phyloP scores from a whole-genome alignment of 495 filamentous ascomycete genomes.

The Achaetomiella virescens region DNA sequence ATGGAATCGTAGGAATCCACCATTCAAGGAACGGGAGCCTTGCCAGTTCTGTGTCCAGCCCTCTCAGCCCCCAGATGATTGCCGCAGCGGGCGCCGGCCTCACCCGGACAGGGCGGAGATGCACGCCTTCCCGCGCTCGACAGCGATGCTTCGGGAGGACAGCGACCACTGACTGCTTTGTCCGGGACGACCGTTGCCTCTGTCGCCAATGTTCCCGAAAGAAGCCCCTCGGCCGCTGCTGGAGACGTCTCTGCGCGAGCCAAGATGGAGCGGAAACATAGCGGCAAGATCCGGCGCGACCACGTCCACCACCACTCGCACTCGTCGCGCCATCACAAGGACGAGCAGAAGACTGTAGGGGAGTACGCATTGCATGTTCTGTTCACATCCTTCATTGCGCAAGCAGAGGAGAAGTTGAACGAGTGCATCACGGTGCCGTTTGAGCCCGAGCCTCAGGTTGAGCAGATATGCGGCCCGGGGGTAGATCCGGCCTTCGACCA shows the following conservation, averaged over 20 bases:
- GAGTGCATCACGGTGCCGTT: conserved; percentile 69
- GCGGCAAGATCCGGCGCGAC: conserved; percentile 59
- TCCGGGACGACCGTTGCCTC: conserved; percentile 37
- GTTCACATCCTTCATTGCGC: conserved; percentile 81
- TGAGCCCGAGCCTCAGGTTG: conserved; percentile 73
- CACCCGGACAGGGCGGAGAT: conserved; percentile 40
- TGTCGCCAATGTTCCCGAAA: conserved; percentile 30
- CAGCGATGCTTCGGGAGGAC: conserved; percentile 29
- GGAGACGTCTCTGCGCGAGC: conserved; percentile 32
- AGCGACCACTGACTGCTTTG: conserved; percentile 36
- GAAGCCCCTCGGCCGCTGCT: conserved; percentile 27
- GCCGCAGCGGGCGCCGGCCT: conserved; percentile 54
- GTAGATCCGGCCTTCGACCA: conserved; percentile 91
- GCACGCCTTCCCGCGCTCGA: conserved; percentile 39
- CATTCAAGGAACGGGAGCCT: conserved; percentile 82
- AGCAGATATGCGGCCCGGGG: conserved; percentile 82
- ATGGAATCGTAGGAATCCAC: conserved; percentile 74
- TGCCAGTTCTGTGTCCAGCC: conserved; percentile 58
- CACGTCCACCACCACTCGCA: conserved; percentile 76
- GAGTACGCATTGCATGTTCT: conserved; percentile 96
- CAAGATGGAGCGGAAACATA: conserved; percentile 58
- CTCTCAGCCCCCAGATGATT: conserved; percentile 77
- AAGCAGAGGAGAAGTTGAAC: conserved; percentile 90
- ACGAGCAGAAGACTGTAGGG: conserved; percentile 81
- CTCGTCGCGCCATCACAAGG: conserved; percentile 65